phyloP scores from a whole-genome alignment of 23 red algal species.

The Gracilaria domingensis region DNA sequence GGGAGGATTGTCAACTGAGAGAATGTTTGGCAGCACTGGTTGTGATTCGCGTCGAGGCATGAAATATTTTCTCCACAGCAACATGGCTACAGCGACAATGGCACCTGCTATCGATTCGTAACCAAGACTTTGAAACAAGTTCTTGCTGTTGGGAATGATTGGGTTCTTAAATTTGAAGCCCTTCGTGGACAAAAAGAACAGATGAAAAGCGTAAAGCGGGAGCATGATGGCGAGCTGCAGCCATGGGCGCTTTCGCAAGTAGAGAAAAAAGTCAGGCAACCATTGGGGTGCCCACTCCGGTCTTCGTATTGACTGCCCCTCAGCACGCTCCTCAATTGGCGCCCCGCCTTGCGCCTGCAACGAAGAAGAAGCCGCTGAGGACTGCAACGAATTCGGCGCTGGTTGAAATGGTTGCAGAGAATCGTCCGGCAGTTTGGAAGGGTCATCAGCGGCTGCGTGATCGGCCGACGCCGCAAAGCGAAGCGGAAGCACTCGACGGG shows the following conservation, averaged over 20 bases:
- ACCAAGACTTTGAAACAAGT: constrained; percentile 72
- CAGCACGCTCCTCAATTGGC: background rate
- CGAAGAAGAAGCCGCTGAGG: constrained; percentile 16
- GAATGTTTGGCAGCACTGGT: constrained; percentile 70
- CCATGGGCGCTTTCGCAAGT: constrained; percentile 71
- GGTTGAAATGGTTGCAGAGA: constrained; percentile 20
- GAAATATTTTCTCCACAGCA: constrained; percentile 55
- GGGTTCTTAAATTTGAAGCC: constrained; percentile 74
- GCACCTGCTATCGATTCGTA: constrained; percentile 79
- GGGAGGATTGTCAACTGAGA: constrained; percentile 76
- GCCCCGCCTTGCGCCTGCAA: background rate
- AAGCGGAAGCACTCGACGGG: background rate
- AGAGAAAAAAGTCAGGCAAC: constrained; percentile 64
- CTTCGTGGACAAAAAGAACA: constrained; percentile 89
- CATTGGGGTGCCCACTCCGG: constrained; percentile 81
- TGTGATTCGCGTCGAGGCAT: constrained; percentile 21
- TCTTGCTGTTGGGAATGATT: constrained; percentile 79
- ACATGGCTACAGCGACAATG: constrained; percentile 62
- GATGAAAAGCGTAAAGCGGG: constrained; percentile 84
- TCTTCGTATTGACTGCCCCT: background rate
- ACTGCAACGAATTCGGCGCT: background rate
- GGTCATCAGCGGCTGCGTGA: constrained; percentile 8
- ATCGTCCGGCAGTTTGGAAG: constrained; percentile 13
- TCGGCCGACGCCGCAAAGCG: constrained; percentile 11
- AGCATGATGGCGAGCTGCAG: constrained; percentile 80